These are phyloP conservation scores for Trametes maxima DNA, from an alignment of 768 basidiomycete species.

Conservation along the genomic window DNA sequence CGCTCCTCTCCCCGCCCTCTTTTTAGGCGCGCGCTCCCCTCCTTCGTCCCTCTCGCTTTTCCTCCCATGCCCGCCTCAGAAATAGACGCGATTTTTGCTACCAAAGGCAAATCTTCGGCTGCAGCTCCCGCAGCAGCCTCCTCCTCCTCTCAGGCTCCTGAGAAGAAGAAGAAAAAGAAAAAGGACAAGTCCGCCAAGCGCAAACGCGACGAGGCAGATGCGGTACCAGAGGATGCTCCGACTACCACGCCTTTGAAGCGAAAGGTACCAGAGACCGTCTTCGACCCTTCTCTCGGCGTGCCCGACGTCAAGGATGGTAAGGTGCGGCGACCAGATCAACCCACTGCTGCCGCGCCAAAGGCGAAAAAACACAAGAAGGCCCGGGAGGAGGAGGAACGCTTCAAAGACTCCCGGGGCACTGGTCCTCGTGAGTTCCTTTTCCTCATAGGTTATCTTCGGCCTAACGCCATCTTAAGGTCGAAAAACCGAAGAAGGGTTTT, in stretches of 20 bases:
- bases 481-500: constrained; percentile 79
- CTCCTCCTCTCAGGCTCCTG: constrained; percentile 30
- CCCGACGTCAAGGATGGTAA: constrained; percentile 39
- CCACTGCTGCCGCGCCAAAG: constrained; percentile 14
- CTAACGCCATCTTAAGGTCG: constrained; percentile 51
- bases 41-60: constrained; percentile 13
- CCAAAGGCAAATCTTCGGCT: constrained; percentile 28
- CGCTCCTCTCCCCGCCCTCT: background rate
- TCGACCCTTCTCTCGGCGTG: constrained; percentile 57
- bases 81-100: constrained; percentile 85
- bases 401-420: constrained; percentile 76
- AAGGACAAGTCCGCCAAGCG: constrained; percentile 43
- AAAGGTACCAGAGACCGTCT: constrained; percentile 56
- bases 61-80: constrained; percentile 59
- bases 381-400: constrained; percentile 47
- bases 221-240: constrained; percentile 14
- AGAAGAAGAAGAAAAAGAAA: constrained; percentile 44
- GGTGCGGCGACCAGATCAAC: constrained; percentile 35
- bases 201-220: constrained; percentile 17
- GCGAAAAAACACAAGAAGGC: constrained; percentile 34
- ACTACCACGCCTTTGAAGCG: constrained; percentile 32
- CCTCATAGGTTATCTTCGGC: background rate
- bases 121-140: constrained; percentile 23
- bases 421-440: constrained; percentile 57
- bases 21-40: constrained; percentile 12